Percentiles rank a stretch among this genome's conserved stretches.
These are phyloP conservation scores for Phytophthora syringae DNA, from an alignment of 352 stramenopile species.

Conservation along the genomic window DNA sequence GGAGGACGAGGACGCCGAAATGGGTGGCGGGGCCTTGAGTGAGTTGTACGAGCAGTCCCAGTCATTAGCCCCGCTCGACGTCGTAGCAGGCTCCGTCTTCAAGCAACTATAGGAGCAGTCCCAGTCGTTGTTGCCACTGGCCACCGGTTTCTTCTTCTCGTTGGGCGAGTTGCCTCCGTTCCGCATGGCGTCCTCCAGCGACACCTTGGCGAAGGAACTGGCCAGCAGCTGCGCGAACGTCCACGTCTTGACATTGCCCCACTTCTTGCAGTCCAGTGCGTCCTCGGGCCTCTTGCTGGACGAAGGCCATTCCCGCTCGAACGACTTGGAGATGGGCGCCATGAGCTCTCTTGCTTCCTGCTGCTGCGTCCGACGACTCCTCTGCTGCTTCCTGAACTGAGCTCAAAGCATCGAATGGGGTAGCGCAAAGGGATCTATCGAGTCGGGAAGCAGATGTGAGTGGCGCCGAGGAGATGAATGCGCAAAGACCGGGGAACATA, in stretches of 20 bases:
- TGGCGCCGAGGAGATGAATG: conserved; percentile 4
- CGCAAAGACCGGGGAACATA: conserved; percentile 1
- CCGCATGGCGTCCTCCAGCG: conserved; percentile 39
- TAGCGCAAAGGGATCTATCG: not conserved
- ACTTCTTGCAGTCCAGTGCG: conserved; percentile 39
- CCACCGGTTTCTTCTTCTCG: conserved; percentile 8
- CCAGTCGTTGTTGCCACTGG: conserved; percentile 48
- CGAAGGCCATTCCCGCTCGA: conserved; percentile 13
- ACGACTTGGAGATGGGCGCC: conserved; percentile 23
- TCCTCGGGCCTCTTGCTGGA: conserved; percentile 20
- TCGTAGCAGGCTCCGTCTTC: conserved; percentile 26
- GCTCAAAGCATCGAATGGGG: conserved; percentile 46
- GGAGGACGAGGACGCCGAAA: conserved; percentile 59
- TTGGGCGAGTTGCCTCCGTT: conserved; percentile 21
- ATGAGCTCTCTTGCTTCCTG: conserved; percentile 21
- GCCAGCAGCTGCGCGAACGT: conserved; percentile 72
- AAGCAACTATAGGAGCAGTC: conserved; percentile 46
- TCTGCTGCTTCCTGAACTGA: conserved; percentile 36
- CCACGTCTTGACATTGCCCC: conserved; percentile 79
- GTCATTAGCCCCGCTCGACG: conserved; percentile 30
- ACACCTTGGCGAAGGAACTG: conserved; percentile 73
- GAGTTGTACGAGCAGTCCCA: conserved; percentile 49
- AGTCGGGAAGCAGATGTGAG: conserved; percentile 23
- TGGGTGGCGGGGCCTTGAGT: conserved; percentile 22
- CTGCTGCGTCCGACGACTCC: conserved; percentile 28